phyloP scores from a whole-genome alignment of 345 rosid genomes.

The Viola odorata region DNA sequence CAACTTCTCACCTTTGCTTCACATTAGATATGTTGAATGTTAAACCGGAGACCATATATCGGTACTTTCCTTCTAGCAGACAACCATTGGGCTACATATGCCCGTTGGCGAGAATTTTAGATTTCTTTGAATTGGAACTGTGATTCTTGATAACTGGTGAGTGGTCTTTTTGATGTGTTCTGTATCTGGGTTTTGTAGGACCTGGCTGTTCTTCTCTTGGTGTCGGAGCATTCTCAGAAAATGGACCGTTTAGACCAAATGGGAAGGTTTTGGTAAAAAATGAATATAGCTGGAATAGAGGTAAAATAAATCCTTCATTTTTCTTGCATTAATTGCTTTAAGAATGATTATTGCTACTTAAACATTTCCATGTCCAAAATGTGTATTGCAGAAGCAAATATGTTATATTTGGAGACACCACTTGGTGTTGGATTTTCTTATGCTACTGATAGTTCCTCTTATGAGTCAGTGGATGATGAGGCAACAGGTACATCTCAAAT shows the following conservation, averaged over 20 bases:
- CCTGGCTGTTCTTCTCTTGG: slow-evolving; percentile 99
- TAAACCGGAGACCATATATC: too few relatives aligned
- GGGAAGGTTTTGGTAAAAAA: slow-evolving; percentile 65
- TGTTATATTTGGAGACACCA: slow-evolving; percentile 91
- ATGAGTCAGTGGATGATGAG: slow-evolving; percentile 56
- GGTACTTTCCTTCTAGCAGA: too few relatives aligned
- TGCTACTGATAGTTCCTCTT: slow-evolving; percentile 57
- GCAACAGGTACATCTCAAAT: slow-evolving; percentile 12
- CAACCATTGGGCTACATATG: too few relatives aligned
- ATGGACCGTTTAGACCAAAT: slow-evolving; percentile 94
- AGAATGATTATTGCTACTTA: background rate
- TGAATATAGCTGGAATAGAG: slow-evolving; percentile 91
- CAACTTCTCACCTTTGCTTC: background rate
- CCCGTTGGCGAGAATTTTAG: too few relatives aligned
- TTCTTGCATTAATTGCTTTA: background rate
- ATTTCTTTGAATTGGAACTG: too few relatives aligned
- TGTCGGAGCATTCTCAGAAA: slow-evolving; percentile 93
- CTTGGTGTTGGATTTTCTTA: slow-evolving; percentile 95
- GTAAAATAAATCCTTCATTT: slow-evolving; percentile 16
- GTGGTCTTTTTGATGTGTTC: background rate
- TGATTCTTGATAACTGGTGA: background rate
- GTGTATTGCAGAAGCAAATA: slow-evolving; percentile 72
- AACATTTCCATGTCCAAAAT: background rate
- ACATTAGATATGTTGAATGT: background rate
- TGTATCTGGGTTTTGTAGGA: slow-evolving; percentile 29